phyloP scores from a whole-genome alignment of 1,284 basidiomycete genomes.

The Tilletia caries region DNA sequence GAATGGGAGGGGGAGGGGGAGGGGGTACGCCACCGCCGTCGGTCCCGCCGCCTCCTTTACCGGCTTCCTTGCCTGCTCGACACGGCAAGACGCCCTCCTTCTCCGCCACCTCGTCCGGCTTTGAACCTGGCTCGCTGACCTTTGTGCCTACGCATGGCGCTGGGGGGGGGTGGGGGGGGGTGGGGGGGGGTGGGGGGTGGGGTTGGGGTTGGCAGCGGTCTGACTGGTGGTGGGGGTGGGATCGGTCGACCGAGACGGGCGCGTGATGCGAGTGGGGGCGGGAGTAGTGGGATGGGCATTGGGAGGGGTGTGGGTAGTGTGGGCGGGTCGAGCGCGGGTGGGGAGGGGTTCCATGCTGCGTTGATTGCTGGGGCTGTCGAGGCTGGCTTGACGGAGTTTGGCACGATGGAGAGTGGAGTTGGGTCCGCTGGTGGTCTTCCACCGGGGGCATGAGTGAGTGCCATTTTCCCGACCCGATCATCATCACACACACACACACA shows the following conservation, averaged over 20 bases:
- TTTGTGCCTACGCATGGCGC: neutral
- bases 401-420: neutral
- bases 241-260: neutral
- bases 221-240: neutral
- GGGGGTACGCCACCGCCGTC: neutral
- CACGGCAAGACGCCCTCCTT: constrained; percentile 3
- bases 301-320: neutral
- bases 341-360: neutral
- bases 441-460: too few relatives aligned
- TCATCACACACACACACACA: too few relatives aligned
- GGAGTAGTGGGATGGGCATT: neutral
- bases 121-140: neutral
- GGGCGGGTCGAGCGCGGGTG: neutral
- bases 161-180: neutral
- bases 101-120: neutral
- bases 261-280: neutral
- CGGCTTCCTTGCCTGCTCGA: neutral
- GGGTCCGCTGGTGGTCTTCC: neutral
- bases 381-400: neutral
- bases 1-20: too few relatives aligned
- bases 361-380: neutral
- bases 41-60: neutral
- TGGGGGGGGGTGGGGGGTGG: too few relatives aligned
- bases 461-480: too few relatives aligned
- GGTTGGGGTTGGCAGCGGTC: neutral